Evolutionary conservation across 2,329 filamentous ascomycete species (phyloP), one percentile per base, ranked within the genome.

Genomic region (Chalara sp.): DNA sequence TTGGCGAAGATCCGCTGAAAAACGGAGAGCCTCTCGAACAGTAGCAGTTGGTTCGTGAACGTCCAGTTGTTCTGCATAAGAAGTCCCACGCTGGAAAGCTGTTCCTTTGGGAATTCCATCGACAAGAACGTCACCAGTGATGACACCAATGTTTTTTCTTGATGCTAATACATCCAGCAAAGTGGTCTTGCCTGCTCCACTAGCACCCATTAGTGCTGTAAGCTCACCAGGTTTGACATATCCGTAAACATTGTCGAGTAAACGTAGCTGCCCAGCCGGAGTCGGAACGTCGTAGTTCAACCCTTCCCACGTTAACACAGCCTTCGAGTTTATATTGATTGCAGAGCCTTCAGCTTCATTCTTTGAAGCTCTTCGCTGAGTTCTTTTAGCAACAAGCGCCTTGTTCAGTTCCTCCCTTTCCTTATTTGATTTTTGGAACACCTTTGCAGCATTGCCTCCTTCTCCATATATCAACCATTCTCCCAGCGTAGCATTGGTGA

Each of bases 11-110:
- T 84, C 71, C 5, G 83, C 83, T 0, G 81, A 86, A 61, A 88
- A 88, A 56, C 84, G 80, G 10, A 87, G 72, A 0, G 83, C 83
- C 65, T 87, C 83, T 31, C 83, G 74, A 35, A 96, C 89, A 1
- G 91, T 96, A 0, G 84, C 82, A 0, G 89, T 95, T 43, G 84
- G 76, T 39, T 95, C 75, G 65, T 96, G 91, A 8, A 96, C 76
- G 77, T 96, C 90, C 66, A 95, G 88, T 67, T 60, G 57, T 42
- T 61, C 51, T 28, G 51, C 90, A 61, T 95, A 95, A 44, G 89
- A 90, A 0, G 89, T 93, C 70, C 91, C 92, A 57, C 90, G 86
- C 68, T 95, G 89, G 77, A 95, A 95, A 0, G 86, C 89, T 42
- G 77, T 76, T 57, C 92, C 88, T 42, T 87, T 81, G 29, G 80